phyloP scores from a whole-genome alignment of 2,329 filamentous ascomycete genomes.

The Fusarium luffae region DNA sequence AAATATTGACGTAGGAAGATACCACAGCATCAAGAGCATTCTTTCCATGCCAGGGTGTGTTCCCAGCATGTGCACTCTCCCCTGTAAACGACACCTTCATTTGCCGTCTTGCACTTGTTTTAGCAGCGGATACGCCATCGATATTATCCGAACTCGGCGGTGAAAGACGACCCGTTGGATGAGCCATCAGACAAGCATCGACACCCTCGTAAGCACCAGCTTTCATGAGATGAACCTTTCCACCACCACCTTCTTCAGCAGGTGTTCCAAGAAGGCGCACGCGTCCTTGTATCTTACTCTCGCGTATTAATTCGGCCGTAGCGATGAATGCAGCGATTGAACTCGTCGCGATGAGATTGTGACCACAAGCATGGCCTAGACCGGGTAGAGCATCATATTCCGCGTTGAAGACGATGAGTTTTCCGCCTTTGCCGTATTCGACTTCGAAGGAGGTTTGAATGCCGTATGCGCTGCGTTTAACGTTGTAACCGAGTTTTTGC shows the following conservation, averaged over 20 bases:
- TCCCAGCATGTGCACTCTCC: slow-evolving; percentile 65
- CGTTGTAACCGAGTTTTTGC: slow-evolving; percentile 9
- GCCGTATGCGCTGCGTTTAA: slow-evolving; percentile 17
- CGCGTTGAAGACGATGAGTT: slow-evolving; percentile 30
- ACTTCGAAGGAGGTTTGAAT: slow-evolving; percentile 27
- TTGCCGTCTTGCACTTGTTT: slow-evolving; percentile 61
- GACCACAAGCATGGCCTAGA: slow-evolving; percentile 30
- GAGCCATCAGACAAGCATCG: slow-evolving; percentile 47
- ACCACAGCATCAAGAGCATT: slow-evolving; percentile 70
- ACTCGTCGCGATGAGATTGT: slow-evolving; percentile 33
- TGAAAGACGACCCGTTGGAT: slow-evolving; percentile 34
- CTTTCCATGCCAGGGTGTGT: slow-evolving; percentile 67
- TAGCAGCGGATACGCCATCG: slow-evolving; percentile 54
- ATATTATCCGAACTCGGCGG: neutral
- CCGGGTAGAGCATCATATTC: slow-evolving; percentile 34
- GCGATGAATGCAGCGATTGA: slow-evolving; percentile 30
- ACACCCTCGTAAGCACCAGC: slow-evolving; percentile 57
- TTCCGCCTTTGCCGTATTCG: slow-evolving; percentile 24
- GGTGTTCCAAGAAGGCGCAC: slow-evolving; percentile 56
- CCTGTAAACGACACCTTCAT: slow-evolving; percentile 65
- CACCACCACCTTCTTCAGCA: slow-evolving; percentile 64
- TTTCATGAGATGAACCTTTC: slow-evolving; percentile 60
- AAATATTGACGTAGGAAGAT: slow-evolving; percentile 59
- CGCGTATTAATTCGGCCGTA: slow-evolving; percentile 27
- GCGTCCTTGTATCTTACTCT: neutral